These are phyloP conservation scores for Daucus carota DNA, from an alignment of 129 eudicot genomes.

Conservation along the genomic window DH1_v3.0 NC_030383.2:61505501-61506000, in stretches of 20 bases:
- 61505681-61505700: not conserved
- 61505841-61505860: constrained; percentile 99
- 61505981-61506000: constrained; percentile 48
- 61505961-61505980: constrained; percentile 38
- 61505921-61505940: not conserved
- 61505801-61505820: not conserved
- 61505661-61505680: not conserved
- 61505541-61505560: too few species aligned
- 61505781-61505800: not conserved
- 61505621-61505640: not conserved
- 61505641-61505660: not conserved
- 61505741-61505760: not conserved
- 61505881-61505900: constrained; percentile 42
- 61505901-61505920: not conserved
- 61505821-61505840: constrained; percentile 13
- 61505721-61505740: not conserved
- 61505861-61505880: constrained; percentile 49
- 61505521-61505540: too few species aligned
- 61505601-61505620: not conserved
- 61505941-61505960: constrained; percentile 30
- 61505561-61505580: not conserved
- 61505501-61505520: not conserved
- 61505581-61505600: not conserved
- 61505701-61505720: not conserved
- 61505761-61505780: not conserved